Conservation (phyloP, 1,284 basidiomycete species). For the Melampsora americana region DNA sequence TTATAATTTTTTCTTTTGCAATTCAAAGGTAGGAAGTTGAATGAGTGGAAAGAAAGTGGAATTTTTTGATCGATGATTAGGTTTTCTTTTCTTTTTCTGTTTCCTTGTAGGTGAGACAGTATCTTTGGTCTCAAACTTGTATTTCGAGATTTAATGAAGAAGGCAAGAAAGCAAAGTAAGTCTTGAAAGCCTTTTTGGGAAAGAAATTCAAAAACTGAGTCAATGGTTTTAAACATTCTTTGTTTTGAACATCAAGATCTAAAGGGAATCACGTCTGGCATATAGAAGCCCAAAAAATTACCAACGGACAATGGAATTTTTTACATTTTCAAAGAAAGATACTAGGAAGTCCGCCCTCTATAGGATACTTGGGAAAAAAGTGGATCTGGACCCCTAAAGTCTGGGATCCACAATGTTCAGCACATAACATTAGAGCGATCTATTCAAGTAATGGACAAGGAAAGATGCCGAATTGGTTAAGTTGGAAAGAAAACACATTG, state of each 20-base stretch:
- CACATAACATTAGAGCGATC: conserved; percentile 63
- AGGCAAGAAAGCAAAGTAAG: conserved; percentile 88
- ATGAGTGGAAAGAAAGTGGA: too few species aligned
- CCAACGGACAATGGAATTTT: conserved; percentile 80
- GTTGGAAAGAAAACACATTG: conserved; percentile 71
- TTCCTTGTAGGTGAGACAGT: conserved; percentile 74
- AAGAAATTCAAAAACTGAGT: background rate
- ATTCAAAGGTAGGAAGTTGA: too few species aligned
- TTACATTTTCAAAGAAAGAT: conserved; percentile 83
- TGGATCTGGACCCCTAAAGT: conserved; percentile 92
- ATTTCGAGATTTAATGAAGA: conserved; percentile 99
- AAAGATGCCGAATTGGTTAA: conserved; percentile 75
- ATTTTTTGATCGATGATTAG: background rate
- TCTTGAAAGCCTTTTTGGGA: background rate
- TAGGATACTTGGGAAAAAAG: conserved; percentile 68
- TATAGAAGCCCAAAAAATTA: conserved; percentile 82
- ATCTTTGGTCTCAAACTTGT: conserved; percentile 85
- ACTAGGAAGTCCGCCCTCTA: conserved; percentile 71
- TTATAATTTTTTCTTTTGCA: background rate
- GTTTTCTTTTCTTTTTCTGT: background rate
- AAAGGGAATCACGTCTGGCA: conserved; percentile 99
- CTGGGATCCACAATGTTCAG: conserved; percentile 81
- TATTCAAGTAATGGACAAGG: conserved; percentile 66
- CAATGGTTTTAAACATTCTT: background rate
- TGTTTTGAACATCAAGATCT: conserved; percentile 57